Base-by-base conservation (phyloP, 2,329 filamentous ascomycete genomes). In the Trichophaea hybrida region DNA sequence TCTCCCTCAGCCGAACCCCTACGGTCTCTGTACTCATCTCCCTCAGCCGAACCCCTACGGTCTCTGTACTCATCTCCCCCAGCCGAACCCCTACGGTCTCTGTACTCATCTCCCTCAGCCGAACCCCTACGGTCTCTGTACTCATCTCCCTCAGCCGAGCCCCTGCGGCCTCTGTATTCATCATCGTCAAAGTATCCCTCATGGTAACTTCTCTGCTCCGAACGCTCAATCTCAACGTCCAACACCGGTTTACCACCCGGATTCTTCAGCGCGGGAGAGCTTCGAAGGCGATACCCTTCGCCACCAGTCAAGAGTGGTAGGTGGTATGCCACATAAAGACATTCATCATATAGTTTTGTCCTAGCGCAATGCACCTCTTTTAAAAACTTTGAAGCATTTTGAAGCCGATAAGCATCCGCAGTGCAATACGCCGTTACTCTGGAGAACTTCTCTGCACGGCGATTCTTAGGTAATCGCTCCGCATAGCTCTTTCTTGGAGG, bases 301-400 rank as follows among this genome's bases (percentile, higher is more conserved):
- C 77, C 81, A 1, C 91, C 93, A 1, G 88, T 85, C 57, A 97
- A 76, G 13, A 98, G 75, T 4, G 93, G 93, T 34, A 96, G 75
- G 70, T 96, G 90, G 72, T 98, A 98, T 52, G 95, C 91, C 32
- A 85, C 88, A 71, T 98, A 98, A 31, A 98, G 76, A 70, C 93
- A 98, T 72, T 98, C 93, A 72, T 98, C 93, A 73, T 98, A 98
- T 4, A 97, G 78, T 73, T 98, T 98, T 12, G 91, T 94, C 73
- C 89, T 85, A 0, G 90, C 91, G 35, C 86, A 84, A 73, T 98
- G 93, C 69, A 84, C 85, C 65, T 87, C 86, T 67, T 86, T 85
- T 62, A 96, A 77, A 70, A 98, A 98, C 37, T 87, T 82, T 12
- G 90, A 88, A n/a, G 89, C 88, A 32, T 84, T 80, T 68, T 86